Evolutionary conservation across 139 green algal species (phyloP).

Genomic region (Chlamydomonas schloesseri): DNA sequence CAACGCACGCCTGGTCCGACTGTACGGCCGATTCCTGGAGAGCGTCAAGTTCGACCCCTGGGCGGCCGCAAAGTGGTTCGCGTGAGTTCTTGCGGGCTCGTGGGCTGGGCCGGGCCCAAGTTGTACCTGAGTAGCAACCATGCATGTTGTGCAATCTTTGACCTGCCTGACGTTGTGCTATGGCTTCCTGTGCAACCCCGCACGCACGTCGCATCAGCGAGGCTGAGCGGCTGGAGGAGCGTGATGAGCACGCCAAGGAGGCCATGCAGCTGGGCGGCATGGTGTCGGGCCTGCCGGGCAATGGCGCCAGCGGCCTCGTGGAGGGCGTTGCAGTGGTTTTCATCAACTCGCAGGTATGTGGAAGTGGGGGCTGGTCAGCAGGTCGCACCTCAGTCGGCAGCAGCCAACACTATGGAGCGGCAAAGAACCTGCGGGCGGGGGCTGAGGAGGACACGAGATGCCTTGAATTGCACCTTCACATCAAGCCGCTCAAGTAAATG

Average conservation of each 20-base stretch:
- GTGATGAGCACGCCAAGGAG: slow-evolving; percentile 21
- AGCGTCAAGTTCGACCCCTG: slow-evolving; percentile 57
- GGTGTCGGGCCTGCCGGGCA: neutral
- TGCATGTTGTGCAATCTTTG: too few relatives aligned
- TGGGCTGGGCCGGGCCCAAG: too few relatives aligned
- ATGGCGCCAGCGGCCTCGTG: neutral
- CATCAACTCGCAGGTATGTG: slow-evolving; percentile 50
- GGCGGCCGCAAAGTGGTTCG: slow-evolving; percentile 48
- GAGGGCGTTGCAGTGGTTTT: slow-evolving; percentile 32
- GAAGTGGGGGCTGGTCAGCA: too few relatives aligned
- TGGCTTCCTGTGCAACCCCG: neutral
- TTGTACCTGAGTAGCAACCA: too few relatives aligned
- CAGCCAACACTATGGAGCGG: too few relatives aligned
- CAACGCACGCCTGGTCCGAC: slow-evolving; percentile 49
- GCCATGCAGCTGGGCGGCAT: neutral
- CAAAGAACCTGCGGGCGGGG: too few relatives aligned
- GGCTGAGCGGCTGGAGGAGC: slow-evolving; percentile 54
- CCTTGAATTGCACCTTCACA: too few relatives aligned
- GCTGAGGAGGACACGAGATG: too few relatives aligned
- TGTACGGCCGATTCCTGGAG: slow-evolving; percentile 62
- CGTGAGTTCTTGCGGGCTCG: slow-evolving; percentile 10
- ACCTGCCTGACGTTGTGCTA: too few relatives aligned
- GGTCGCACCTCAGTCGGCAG: too few relatives aligned
- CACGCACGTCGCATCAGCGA: slow-evolving; percentile 15
- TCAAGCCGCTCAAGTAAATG: slow-evolving; percentile 46